Percentiles rank a stretch among this genome's conserved stretches.
These are phyloP conservation scores for Vigna reflexopilosa DNA, from an alignment of 306 rosid species.

Conservation along the genomic window DNA sequence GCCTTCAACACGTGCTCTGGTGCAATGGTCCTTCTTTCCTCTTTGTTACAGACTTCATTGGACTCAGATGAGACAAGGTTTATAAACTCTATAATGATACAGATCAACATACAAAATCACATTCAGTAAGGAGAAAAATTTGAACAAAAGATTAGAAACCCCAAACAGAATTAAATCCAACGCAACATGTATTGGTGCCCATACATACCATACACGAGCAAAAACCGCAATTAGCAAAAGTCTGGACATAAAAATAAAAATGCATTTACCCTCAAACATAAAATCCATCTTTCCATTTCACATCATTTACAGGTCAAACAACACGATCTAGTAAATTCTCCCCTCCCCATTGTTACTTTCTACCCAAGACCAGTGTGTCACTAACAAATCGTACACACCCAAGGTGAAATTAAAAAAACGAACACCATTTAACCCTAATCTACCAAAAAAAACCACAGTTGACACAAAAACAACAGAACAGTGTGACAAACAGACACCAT, in stretches of 20 bases:
- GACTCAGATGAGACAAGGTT: constrained; percentile 91
- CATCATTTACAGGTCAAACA: neutral
- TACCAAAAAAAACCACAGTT: neutral
- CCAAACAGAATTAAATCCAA: constrained; percentile 5
- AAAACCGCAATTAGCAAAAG: neutral
- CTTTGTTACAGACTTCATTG: constrained; percentile 88
- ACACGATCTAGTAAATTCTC: constrained; percentile 1
- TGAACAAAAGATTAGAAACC: constrained; percentile 5
- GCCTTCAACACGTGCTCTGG: constrained; percentile 97
- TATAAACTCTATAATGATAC: constrained; percentile 79
- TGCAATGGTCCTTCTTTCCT: constrained; percentile 94
- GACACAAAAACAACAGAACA: neutral
- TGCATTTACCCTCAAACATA: neutral
- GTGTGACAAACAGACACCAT: neutral
- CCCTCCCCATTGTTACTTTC: neutral
- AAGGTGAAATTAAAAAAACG: neutral
- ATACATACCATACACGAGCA: neutral
- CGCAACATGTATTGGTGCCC: neutral
- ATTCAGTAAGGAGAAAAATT: constrained; percentile 40
- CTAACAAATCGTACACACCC: neutral
- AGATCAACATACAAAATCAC: constrained; percentile 28
- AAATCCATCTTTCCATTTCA: neutral
- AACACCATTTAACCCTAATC: neutral
- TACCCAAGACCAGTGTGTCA: constrained; percentile 7
- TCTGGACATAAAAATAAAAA: neutral